Evolutionary conservation across 257 asterid species (phyloP), one percentile per base, ranked within the genome.

Genomic region (Solanum etuberosum): DNA sequence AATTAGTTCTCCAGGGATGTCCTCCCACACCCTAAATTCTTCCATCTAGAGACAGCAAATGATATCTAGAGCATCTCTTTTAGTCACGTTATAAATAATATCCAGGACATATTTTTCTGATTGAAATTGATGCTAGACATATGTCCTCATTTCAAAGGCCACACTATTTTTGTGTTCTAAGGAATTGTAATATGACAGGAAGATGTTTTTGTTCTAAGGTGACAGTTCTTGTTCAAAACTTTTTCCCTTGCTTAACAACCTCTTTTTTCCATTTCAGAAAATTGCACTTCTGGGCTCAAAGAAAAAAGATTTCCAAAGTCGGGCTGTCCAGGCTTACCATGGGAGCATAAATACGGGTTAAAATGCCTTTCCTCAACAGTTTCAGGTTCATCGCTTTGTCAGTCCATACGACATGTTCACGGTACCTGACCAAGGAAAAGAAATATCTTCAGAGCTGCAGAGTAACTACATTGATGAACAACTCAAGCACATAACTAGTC

Each of bases 321-420:
- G 83, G 72, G 48, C 25, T 38, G 8, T 4, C 65, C 61, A 86
- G 74, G 88, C 91, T 92, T 92, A 97, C 99, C 99, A 95, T 97
- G 90, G 99, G 99, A 91, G 98, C 98, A 88, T 95, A 93, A 81
- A 97, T 93, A 88, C 99, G 99, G 9, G 98, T 90, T 80, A 97
- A 87, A 87, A 97, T 94, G 70, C 99, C 99, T 94, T 97, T 97
- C 88, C 99, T 93, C 93, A 95, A 83, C 78, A 97, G 92, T 91
- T 97, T 97, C 93, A 97, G 87, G 85, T 96, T 95, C 67, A 93
- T 85, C 37, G 95, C 77, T 90, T 85, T 92, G 87, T 97, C 99
- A 14, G 94, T 91, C 99, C 99, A 97, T 40, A 96, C 98, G 13
- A 97, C 99, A 89, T 94, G 99, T 87, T 97, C 99, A 11, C 92